Evolutionary conservation across 208 protist species (phyloP).

Genomic region (Leishmania turanica): DNA sequence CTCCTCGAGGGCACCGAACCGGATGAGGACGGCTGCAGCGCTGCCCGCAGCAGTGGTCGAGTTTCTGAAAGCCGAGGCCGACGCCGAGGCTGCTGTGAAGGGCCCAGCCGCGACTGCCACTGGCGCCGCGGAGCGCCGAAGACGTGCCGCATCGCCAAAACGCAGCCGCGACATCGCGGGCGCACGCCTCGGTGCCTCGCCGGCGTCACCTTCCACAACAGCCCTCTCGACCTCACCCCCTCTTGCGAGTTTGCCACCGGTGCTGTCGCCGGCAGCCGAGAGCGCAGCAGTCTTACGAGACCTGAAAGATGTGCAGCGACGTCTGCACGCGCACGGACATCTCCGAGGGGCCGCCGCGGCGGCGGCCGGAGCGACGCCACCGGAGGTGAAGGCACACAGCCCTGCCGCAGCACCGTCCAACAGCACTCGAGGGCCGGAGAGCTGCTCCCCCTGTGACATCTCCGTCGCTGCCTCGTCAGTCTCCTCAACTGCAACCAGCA

Average conservation of each 20-base stretch:
- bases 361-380: background rate
- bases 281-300: conserved; percentile 28
- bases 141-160: background rate
- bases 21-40: background rate
- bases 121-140: background rate
- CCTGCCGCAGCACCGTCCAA: background rate
- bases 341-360: background rate
- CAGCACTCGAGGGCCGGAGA: background rate
- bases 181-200: background rate
- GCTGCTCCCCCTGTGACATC: conserved; percentile 25
- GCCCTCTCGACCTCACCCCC: background rate
- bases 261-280: conserved; percentile 12
- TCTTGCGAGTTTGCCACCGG: background rate
- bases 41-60: conserved; percentile 10
- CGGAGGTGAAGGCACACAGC: background rate
- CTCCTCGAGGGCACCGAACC: background rate
- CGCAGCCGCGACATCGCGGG: background rate
- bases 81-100: conserved; percentile 11
- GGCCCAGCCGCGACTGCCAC: background rate
- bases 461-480: conserved; percentile 5
- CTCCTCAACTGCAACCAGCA: conserved; percentile 1
- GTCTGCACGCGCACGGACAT: conserved; percentile 11
- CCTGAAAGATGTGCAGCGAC: conserved; percentile 19
- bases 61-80: conserved; percentile 21
- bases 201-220: background rate